Conservation (phyloP, 306 rosid species). For the Cucurbita pepo region DNA sequence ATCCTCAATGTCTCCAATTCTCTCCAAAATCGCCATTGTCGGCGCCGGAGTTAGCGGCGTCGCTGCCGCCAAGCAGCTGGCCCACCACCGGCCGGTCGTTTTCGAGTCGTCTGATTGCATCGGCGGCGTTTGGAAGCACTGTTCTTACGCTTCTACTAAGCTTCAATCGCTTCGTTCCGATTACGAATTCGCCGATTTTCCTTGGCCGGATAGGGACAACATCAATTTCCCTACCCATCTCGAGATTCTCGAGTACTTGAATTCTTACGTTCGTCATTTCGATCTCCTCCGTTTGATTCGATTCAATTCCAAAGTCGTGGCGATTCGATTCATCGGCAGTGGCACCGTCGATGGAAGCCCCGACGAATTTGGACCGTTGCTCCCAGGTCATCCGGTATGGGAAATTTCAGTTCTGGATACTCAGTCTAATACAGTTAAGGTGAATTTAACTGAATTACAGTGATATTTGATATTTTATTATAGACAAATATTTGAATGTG, state of each 20-base stretch:
- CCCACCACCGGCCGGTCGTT: conserved; percentile 24
- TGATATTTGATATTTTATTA: no score
- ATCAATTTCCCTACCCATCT: conserved; percentile 33
- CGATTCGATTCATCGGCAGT: conserved; percentile 20
- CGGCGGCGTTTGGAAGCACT: conserved; percentile 69
- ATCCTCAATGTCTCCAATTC: background rate
- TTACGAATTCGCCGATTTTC: conserved; percentile 46
- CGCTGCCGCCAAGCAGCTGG: conserved; percentile 50
- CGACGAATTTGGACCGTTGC: conserved; percentile 16
- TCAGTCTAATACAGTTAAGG: conserved; percentile 18
- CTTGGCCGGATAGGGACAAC: conserved; percentile 34
- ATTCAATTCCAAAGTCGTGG: conserved; percentile 35
- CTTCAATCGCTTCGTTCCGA: conserved; percentile 52
- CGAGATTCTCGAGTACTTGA: conserved; percentile 35
- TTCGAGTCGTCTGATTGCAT: conserved; percentile 41
- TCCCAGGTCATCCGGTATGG: conserved; percentile 24
- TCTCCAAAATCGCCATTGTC: conserved; percentile 33
- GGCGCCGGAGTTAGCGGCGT: conserved; percentile 67
- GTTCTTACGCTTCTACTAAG: conserved; percentile 31
- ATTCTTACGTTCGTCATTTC: conserved; percentile 32
- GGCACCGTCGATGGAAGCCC: background rate
- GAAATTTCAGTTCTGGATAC: conserved; percentile 19
- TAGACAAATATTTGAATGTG: background rate
- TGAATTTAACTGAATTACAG: background rate
- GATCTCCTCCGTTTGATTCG: conserved; percentile 27